Percentiles rank a stretch among this genome's conserved stretches.
These are phyloP conservation scores for Plasmodium vivax DNA, from an alignment of 169 alveolate species.

Conservation along the genomic window DNA sequence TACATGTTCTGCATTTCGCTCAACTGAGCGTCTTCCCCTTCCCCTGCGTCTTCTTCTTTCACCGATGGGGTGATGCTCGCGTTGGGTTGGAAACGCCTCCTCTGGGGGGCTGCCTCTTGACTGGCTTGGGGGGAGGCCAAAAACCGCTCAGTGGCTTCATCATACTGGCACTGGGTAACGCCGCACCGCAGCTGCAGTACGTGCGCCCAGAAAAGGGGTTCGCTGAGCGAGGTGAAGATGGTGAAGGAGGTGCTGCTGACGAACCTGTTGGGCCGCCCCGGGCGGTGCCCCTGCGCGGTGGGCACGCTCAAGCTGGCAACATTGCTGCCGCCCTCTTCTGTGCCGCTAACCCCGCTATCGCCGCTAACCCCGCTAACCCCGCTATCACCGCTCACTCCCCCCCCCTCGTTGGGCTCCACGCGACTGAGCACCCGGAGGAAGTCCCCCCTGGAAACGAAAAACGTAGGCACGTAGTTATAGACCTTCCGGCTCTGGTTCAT, in stretches of 20 bases:
- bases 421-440: conserved; percentile 16
- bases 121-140: not conserved
- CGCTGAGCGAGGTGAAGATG: conserved; percentile 31
- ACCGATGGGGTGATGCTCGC: not conserved
- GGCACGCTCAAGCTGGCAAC: not conserved
- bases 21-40: conserved; percentile 2
- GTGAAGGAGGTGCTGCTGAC: conserved; percentile 8
- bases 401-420: not conserved
- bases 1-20: conserved; percentile 32
- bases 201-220: conserved; percentile 14
- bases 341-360: not conserved
- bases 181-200: not conserved
- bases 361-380: not conserved
- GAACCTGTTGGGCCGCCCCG: not conserved
- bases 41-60: not conserved
- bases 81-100: not conserved
- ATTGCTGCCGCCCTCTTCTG: not conserved
- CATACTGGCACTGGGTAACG: conserved; percentile 3
- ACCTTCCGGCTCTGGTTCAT: conserved; percentile 42
- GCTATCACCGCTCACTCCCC: not conserved
- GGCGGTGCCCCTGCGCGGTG: not conserved
- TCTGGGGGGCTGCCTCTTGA: not conserved
- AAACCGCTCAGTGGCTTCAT: not conserved
- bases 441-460: conserved; percentile 8
- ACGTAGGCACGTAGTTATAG: conserved; percentile 47